These are phyloP conservation scores for Colletotrichum musicola DNA, from an alignment of 2,329 filamentous ascomycete genomes.

Conservation along the genomic window DNA sequence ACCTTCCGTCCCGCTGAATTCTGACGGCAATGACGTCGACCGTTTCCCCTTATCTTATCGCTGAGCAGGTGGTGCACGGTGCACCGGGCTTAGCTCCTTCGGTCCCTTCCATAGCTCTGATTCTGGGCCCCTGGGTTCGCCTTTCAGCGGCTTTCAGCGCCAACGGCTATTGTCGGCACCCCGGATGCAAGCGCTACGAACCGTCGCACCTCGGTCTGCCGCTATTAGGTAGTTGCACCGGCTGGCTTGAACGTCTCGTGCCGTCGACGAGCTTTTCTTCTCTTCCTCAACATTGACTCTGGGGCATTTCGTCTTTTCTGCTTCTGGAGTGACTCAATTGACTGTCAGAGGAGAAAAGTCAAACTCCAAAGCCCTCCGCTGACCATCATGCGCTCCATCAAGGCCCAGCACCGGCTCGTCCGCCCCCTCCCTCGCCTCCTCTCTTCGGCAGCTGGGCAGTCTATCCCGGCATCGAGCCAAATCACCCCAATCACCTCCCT, in stretches of 20 bases:
- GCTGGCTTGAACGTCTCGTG: background rate
- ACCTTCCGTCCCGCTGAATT: background rate
- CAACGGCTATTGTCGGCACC: constrained; percentile 37
- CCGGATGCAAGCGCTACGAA: constrained; percentile 9
- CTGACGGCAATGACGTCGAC: constrained; percentile 27
- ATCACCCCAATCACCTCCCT: constrained; percentile 77
- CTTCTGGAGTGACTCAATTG: constrained; percentile 6
- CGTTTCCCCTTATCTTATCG: constrained; percentile 29
- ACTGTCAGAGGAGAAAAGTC: background rate
- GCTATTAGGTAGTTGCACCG: too few relatives aligned
- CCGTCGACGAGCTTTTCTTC: background rate
- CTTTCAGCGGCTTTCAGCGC: constrained; percentile 33
- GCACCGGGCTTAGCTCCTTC: constrained; percentile 4
- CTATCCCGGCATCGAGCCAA: constrained; percentile 39
- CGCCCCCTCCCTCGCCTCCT: constrained; percentile 56
- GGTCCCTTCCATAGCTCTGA: background rate
- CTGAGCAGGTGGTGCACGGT: background rate
- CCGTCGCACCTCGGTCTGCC: constrained; percentile 33
- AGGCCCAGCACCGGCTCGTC: constrained; percentile 62
- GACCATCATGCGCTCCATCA: constrained; percentile 67
- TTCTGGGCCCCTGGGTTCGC: constrained; percentile 14
- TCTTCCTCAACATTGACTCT: background rate
- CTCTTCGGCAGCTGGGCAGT: constrained; percentile 42
- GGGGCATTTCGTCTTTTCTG: background rate
- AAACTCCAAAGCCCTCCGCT: background rate